These are phyloP conservation scores for Puccinia sorghi DNA, from an alignment of 1,284 basidiomycete genomes.

Conservation along the genomic window DNA sequence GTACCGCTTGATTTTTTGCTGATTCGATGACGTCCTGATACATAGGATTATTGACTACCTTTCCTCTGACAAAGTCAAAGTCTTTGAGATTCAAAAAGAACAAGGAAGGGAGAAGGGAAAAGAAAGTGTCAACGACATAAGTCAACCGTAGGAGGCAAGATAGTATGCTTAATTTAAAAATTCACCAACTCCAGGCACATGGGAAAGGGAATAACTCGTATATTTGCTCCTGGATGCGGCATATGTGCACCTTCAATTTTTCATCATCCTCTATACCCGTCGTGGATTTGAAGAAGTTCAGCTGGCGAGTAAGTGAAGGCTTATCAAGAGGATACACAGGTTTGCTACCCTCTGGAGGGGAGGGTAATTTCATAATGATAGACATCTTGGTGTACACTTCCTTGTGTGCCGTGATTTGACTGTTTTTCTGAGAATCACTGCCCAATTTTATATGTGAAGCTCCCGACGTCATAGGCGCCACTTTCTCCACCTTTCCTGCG, in stretches of 20 bases:
- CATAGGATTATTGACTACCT: conserved; percentile 12
- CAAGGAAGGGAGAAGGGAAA: background rate
- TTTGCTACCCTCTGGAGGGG: conserved; percentile 20
- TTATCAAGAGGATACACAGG: conserved; percentile 29
- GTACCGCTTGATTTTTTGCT: background rate
- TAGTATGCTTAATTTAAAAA: background rate
- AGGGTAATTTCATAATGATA: conserved; percentile 19
- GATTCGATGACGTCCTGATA: conserved; percentile 1
- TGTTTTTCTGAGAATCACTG: background rate
- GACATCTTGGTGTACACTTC: background rate
- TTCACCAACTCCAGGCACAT: conserved; percentile 16
- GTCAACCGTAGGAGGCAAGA: background rate
- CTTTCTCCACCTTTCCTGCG: background rate
- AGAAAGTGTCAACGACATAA: background rate
- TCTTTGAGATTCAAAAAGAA: background rate
- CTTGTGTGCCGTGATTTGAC: background rate
- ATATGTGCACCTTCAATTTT: conserved; percentile 16
- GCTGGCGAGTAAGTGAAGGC: background rate
- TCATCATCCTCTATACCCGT: conserved; percentile 19
- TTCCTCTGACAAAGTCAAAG: conserved; percentile 36
- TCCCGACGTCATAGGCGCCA: background rate
- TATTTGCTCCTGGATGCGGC: conserved; percentile 1
- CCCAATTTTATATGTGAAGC: background rate
- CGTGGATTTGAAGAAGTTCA: conserved; percentile 15
- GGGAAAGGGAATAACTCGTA: conserved; percentile 11